phyloP scores from a whole-genome alignment of 768 basidiomycete species.

The Suillus luteus region DNA sequence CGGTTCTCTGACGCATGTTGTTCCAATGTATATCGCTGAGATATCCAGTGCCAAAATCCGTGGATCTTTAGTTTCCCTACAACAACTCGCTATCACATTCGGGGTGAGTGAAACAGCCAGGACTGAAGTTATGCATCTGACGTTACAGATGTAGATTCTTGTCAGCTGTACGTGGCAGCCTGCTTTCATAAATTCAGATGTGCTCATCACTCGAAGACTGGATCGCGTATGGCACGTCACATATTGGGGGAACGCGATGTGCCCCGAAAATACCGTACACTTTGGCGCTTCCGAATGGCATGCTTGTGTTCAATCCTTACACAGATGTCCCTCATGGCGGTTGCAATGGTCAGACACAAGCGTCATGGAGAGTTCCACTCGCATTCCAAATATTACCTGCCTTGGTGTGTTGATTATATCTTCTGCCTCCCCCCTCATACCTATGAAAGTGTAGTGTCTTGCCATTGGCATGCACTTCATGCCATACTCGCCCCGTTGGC shows the following conservation, averaged over 20 bases:
- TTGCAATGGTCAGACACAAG: conserved; percentile 32
- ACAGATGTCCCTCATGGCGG: conserved; percentile 33
- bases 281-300: conserved; percentile 34
- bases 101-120: conserved; percentile 29
- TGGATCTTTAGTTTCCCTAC: conserved; percentile 38
- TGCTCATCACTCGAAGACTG: conserved; percentile 25
- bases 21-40: conserved; percentile 40
- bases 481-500: conserved; percentile 47
- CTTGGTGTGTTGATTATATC: conserved; percentile 28
- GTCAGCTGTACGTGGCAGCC: conserved; percentile 30
- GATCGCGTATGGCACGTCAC: conserved; percentile 35
- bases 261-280: conserved; percentile 32
- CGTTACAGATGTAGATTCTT: conserved; percentile 23
- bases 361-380: conserved; percentile 39
- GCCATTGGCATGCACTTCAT: conserved; percentile 36
- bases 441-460: conserved; percentile 25
- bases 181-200: background rate
- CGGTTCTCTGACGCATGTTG: conserved; percentile 25
- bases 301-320: conserved; percentile 30
- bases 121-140: conserved; percentile 5
- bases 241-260: conserved; percentile 36
- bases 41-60: conserved; percentile 41
- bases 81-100: conserved; percentile 37
- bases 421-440: background rate
- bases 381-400: conserved; percentile 42